Evolutionary conservation across 2,329 filamentous ascomycete genomes (phyloP).

Genomic region (Tolypocladium endophyticum): DNA sequence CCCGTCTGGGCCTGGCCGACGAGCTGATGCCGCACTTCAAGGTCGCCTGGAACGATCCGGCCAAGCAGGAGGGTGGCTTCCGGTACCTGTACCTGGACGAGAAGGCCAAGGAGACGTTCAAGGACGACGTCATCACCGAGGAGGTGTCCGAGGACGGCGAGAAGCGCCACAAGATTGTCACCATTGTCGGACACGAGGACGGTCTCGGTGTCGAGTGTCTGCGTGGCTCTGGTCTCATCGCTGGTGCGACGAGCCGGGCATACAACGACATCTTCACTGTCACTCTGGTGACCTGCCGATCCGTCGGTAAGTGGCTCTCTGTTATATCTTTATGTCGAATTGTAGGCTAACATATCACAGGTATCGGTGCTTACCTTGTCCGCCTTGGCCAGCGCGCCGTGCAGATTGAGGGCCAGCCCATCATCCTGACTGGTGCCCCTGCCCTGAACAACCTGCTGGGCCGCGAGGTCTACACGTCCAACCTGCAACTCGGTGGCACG

Average conservation of each 20-base stretch:
- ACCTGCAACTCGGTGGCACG: slow-evolving; percentile 98
- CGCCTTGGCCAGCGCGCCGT: slow-evolving; percentile 97
- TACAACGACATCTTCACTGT: slow-evolving; percentile 99
- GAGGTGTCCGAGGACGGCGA: slow-evolving; percentile 78
- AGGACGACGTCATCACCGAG: slow-evolving; percentile 68
- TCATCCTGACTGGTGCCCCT: slow-evolving; percentile 94
- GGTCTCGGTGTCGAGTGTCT: slow-evolving; percentile 96
- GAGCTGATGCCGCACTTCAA: slow-evolving; percentile 96
- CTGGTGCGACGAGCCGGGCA: slow-evolving; percentile 89
- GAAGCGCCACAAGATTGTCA: slow-evolving; percentile 86
- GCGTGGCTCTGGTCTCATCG: slow-evolving; percentile 94
- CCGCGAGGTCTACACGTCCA: slow-evolving; percentile 97
- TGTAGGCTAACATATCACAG: slow-evolving; percentile 21
- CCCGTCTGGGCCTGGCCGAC: slow-evolving; percentile 90
- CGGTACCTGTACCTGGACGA: slow-evolving; percentile 93
- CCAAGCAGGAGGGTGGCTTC: slow-evolving; percentile 79
- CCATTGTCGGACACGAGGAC: slow-evolving; percentile 86
- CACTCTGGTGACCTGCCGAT: slow-evolving; percentile 93
- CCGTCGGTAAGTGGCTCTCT: slow-evolving; percentile 58
- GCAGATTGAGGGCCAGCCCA: slow-evolving; percentile 96
- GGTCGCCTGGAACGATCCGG: slow-evolving; percentile 85
- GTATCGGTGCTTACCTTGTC: slow-evolving; percentile 97
- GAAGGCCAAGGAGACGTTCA: slow-evolving; percentile 76
- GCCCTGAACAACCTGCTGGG: slow-evolving; percentile 97
- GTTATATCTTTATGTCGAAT: neutral